Evolutionary conservation across 148 eudicot genomes (phyloP), one percentile per base, ranked within the genome.

Genomic region (Fagopyrum homotropicum): DNA sequence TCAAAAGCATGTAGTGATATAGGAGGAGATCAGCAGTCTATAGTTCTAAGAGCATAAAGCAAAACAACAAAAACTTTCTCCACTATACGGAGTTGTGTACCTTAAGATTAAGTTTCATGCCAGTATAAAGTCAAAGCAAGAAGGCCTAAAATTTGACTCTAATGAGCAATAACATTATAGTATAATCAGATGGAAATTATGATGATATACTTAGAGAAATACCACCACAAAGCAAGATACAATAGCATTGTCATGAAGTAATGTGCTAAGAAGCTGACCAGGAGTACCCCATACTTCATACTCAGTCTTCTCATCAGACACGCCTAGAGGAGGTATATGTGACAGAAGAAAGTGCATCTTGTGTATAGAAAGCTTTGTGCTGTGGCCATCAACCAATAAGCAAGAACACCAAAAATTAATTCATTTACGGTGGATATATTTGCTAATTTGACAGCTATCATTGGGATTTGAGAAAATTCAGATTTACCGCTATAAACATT

Each of bases 261-360:
- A 12, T 11, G 14, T 10, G 17, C 74, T 44, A 75, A 72, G 63
- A 29, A 40, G 69, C 50, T 84, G 72, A 94, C 97, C 96, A 80
- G 83, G 78, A 22, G 69, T 85, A 70, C 87, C 90, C 98, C 89
- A 94, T 83, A 78, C 84, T 79, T 90, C 91, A 75, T 66, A 57
- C 26, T 78, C 84, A 80, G 83, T 74, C 56, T 73, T 79, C 59
- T 85, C 84, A 54, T 81, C 86, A 48, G 79, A 60, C 60, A 73
- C 79, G 59, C 86, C 87, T 2, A 85, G 80, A 79, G 88, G 81
- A 59, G 93, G 98, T 74, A 91, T 87, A 66, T 74, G 85, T 54
- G 88, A 86, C 63, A 94, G 77, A 40, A 94, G 81, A 73, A 75
- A 80, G 69, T 87, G 78, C 68, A 90, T 81, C 86, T 90, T 91